Base-by-base conservation (phyloP, 2,329 filamentous ascomycete genomes). In the Apiospora malaysiana region DNA sequence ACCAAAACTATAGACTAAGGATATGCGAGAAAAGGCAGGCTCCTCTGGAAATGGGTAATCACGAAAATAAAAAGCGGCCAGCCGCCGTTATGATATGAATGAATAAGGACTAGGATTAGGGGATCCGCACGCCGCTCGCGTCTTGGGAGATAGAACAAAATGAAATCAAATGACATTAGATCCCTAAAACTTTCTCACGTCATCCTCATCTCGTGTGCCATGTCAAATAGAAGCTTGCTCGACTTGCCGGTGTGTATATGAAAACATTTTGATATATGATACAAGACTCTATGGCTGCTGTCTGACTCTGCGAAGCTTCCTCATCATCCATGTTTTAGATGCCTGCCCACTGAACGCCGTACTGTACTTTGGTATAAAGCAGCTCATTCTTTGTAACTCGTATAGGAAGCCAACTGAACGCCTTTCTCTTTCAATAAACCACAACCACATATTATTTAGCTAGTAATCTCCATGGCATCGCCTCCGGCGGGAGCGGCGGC, bases 391-490 rank as follows among this genome's bases (percentile, higher is more conserved):
- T 32, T 56, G 42, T 14, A 27, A 27, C 49, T 56, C 49, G 49
- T 56, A 25, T 32, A 56, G 16, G 7, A 56, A 32, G 49, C 49
- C 49, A 56, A 56, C 49, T 45, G 25, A 56, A 56, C 49, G 49
- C 49, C 49, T 16, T 37, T 63, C 14, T 23, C 32, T 42, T 18
- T 66, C 40, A 45, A 45, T 45, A 66, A 18, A 45, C 66, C n/a
- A 68, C 27, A 51, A 51, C 47, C 23, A 49, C 49, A 25, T 7
- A n/a, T 70, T 16, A n/a, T 69, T 70, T 72, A 79, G 71, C 77
- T 80, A 68, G 78, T 79, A 68, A 79, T 79, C 72, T 80, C 79
- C 79, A 80, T 80, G 0, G 78, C 78, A 63, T 80, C 79, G 1
- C 78, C 78, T 32, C 32, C 32, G 3, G 32, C 32, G 32, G 32